Base-by-base conservation (phyloP, 352 stramenopile species). In the Phytophthora hybrid region DNA sequence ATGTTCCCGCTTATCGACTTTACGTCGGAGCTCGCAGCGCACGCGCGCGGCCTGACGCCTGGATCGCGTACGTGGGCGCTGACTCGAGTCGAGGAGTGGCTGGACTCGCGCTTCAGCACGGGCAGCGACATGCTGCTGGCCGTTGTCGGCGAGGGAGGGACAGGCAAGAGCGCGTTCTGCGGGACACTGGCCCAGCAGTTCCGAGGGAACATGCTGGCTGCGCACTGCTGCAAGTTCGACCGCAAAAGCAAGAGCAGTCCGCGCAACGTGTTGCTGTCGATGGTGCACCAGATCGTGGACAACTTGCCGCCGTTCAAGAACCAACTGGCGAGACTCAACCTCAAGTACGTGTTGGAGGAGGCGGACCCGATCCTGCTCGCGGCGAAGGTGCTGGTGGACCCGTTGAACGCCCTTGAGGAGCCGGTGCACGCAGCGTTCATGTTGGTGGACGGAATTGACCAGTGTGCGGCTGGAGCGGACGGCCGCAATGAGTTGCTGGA, bases 271-370 rank as follows among this genome's bases (percentile, higher is more conserved):
- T 55, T 96, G 75, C 73, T 95, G 13, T 96, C 90, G 26, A 59
- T 96, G n/a, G 87, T 94, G 59, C 88, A 93, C 66, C 90, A 96
- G 66, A 61, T 96, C n/a, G 79, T 92, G 21, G 64, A 77, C 13
- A 84, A 76, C n/a, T 51, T 94, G 23, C 87, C 88, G 16, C 66
- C 53, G 39, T 96, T 93, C 76, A 94, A 96, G 77, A 89, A 88
- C 64, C 90, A 96, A 62, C 77, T 96, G 47, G 87, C 88, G 10
- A 76, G 90, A 55, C 80, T 96, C 13, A 96, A 96, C 57, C 78
- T 96, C 16, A 82, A 82, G 59, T 96, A 96, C 70, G 86, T 95
- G 29, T 69, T 95, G 18, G 82, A 95, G 69, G 90, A 96, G 64
- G 76, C 84, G 8, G 88, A 96, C 64, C 71, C 85, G 23, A 59